Evolutionary conservation across 2,329 filamentous ascomycete genomes (phyloP).

Genomic region (Delphinella strobiligena): DNA sequence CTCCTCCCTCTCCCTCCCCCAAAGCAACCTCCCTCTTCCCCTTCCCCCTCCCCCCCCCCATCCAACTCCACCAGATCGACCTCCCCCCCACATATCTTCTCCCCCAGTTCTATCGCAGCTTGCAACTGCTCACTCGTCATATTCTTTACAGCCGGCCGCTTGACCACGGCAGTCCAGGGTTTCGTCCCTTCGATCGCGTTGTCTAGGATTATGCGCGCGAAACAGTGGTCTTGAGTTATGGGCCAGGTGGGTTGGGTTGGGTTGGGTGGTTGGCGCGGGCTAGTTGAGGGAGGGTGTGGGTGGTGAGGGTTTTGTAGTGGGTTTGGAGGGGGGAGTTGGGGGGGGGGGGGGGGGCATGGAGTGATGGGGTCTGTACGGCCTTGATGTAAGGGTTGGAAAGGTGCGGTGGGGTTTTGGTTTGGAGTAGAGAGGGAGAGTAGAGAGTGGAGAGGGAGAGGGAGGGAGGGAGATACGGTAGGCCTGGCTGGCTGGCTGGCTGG

Average conservation of each 20-base stretch:
- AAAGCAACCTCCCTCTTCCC: background rate
- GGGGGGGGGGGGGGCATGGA: too few relatives aligned
- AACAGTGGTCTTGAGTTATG: conserved; percentile 32
- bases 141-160: conserved; percentile 30
- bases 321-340: too few relatives aligned
- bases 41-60: conserved; percentile 13
- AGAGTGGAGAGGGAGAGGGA: too few relatives aligned
- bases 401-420: too few relatives aligned
- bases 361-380: too few relatives aligned
- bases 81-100: conserved; percentile 24
- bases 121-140: conserved; percentile 29
- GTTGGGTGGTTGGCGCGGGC: too few relatives aligned
- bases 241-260: conserved; percentile 28
- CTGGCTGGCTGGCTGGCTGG: too few relatives aligned
- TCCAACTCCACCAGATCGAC: conserved; percentile 28
- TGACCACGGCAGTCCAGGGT: conserved; percentile 31
- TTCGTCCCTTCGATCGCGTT: conserved; percentile 22
- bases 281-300: too few relatives aligned
- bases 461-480: too few relatives aligned
- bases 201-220: conserved; percentile 34
- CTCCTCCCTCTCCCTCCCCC: conserved; percentile 1
- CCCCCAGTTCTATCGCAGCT: conserved; percentile 25
- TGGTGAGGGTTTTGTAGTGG: too few relatives aligned
- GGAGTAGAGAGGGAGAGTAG: too few relatives aligned
- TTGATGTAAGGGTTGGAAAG: too few relatives aligned